phyloP scores from a whole-genome alignment of 495 filamentous ascomycete species.

The Xylaria nigripes region DNA sequence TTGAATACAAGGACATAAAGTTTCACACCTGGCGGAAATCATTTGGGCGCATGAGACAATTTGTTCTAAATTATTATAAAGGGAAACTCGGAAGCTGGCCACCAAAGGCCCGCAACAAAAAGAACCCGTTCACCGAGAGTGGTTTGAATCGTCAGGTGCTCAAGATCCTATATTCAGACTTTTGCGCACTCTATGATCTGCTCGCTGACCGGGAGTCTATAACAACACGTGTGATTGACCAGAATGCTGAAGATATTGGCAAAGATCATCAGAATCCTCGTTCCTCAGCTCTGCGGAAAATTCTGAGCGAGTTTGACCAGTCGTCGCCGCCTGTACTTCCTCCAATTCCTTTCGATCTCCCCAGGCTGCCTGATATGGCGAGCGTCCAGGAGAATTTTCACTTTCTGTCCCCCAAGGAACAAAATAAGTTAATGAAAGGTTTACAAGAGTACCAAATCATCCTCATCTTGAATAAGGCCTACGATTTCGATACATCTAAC shows the following conservation, averaged over 20 bases:
- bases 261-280: slow-evolving; percentile 35
- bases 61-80: slow-evolving; percentile 71
- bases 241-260: slow-evolving; percentile 28
- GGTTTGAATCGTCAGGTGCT: slow-evolving; percentile 82
- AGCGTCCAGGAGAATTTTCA: slow-evolving; percentile 52
- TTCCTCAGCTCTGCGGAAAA: slow-evolving; percentile 52
- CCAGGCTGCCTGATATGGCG: slow-evolving; percentile 63
- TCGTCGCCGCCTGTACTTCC: slow-evolving; percentile 82
- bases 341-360: slow-evolving; percentile 85
- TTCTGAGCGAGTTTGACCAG: slow-evolving; percentile 80
- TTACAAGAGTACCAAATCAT: slow-evolving; percentile 72
- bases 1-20: slow-evolving; percentile 64
- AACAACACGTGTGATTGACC: slow-evolving; percentile 51
- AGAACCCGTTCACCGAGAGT: slow-evolving; percentile 76
- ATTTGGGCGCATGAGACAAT: slow-evolving; percentile 66
- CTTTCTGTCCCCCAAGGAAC: slow-evolving; percentile 58
- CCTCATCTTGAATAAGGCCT: slow-evolving; percentile 61
- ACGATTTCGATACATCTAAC: slow-evolving; percentile 59
- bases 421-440: slow-evolving; percentile 55
- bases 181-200: slow-evolving; percentile 80
- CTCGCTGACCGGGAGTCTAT: slow-evolving; percentile 66
- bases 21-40: slow-evolving; percentile 75
- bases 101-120: slow-evolving; percentile 83
- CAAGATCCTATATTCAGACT: slow-evolving; percentile 74
- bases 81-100: slow-evolving; percentile 86